Conservation (phyloP, 2,329 filamentous ascomycete genomes). For the Sordariomycetes sp. region DNA sequence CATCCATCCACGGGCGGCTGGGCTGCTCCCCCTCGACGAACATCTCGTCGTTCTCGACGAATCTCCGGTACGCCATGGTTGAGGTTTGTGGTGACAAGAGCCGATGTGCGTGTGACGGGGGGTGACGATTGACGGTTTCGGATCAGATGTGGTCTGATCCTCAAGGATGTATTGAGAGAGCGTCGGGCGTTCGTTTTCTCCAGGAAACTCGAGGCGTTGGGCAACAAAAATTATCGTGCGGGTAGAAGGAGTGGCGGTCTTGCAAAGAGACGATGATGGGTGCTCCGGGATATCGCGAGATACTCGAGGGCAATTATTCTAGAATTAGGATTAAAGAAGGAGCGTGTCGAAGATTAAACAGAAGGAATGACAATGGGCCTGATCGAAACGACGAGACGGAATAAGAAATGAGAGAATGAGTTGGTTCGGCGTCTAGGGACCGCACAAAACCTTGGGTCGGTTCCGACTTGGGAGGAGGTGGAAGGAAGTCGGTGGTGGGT, state of each 20-base stretch:
- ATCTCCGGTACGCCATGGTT: conserved; percentile 29
- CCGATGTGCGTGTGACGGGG: conserved; percentile 7
- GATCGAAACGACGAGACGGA: conserved; percentile 24
- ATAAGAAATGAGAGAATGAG: conserved; percentile 18
- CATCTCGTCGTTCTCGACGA: conserved; percentile 26
- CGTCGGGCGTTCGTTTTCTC: conserved; percentile 31
- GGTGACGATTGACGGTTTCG: background rate
- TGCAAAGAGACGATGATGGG: conserved; percentile 8
- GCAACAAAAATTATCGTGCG: conserved; percentile 19
- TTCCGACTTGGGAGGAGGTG: background rate
- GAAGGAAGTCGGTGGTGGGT: background rate
- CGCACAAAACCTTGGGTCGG: background rate
- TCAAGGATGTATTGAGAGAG: conserved; percentile 18
- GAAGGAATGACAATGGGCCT: conserved; percentile 47
- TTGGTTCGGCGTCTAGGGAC: background rate
- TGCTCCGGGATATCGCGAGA: conserved; percentile 5
- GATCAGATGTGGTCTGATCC: conserved; percentile 11
- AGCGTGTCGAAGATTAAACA: conserved; percentile 15
- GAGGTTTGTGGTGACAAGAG: conserved; percentile 10
- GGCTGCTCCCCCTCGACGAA: conserved; percentile 44
- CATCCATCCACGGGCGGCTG: conserved; percentile 42
- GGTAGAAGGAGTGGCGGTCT: conserved; percentile 23
- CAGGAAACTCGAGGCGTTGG: conserved; percentile 34
- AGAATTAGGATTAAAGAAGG: conserved; percentile 12
- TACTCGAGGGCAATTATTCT: conserved; percentile 6